Evolutionary conservation across 805 yeast genomes (phyloP), one percentile per base, ranked within the genome.

Genomic region (Ogataea trehalophila): DNA sequence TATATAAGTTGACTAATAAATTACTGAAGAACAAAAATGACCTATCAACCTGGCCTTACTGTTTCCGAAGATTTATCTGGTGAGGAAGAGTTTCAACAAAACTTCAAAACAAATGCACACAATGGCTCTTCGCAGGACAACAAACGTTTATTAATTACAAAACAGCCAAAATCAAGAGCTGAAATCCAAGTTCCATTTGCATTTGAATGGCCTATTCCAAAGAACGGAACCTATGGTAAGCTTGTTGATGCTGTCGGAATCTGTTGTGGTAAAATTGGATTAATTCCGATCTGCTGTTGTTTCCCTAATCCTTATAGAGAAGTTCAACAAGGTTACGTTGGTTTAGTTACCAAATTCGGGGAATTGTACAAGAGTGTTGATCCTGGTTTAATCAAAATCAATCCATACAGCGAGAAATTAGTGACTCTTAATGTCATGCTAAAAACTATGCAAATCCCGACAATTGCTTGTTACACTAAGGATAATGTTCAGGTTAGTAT

Each of bases 321-420:
- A 34, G 85, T 83, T 26, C 61, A 73, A 26, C 87, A 83, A 66
- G 90, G 90, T 59, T 69, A 76, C 49, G 88, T 83, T 47, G 90
- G 89, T 14, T 71, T 83, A 47, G 70, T 83, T 44, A 83, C 85
- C 45, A 73, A 75, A 37, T 83, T 81, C 59, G 90, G 90, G 54
- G 81, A 83, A 45, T 69, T 83, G 50, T 69, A 82, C 46, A 71
- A 81, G 60, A 72, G 82, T 11, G 84, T 79, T 31, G 88, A 83
- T 60, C 88, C 89, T 5, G 90, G 90, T 42, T 72, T 83, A 39
- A 69, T 76, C 16, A 77, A 78, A 56, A 81, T 83, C 44, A 83
- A 83, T 63, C 80, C 80, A n/a, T 71, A 82, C 69, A 73, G 81
- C 43, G 90, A 83, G 58, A 74, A 67, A 48, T 62, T 83, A 52